Conservation (phyloP, 768 basidiomycete species). For the Termitomyces sp. region DNA sequence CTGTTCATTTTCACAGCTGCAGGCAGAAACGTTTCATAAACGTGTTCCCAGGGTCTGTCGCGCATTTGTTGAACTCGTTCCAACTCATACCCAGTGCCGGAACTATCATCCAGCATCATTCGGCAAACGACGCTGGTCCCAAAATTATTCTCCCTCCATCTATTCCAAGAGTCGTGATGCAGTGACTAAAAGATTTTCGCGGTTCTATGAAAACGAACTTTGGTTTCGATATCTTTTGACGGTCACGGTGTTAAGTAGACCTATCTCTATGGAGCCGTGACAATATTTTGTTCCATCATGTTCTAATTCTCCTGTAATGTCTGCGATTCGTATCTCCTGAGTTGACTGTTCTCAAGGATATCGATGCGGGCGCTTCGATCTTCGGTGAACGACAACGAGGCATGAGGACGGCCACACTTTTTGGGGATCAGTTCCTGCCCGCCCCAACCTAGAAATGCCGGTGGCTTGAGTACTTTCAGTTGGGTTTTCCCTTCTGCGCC, state of each 20-base stretch:
- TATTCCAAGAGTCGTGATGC: not conserved
- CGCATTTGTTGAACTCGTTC: too few species aligned
- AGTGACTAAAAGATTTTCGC: not conserved
- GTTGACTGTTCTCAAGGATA: not conserved
- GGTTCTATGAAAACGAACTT: conserved; percentile 2
- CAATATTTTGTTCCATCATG: not conserved
- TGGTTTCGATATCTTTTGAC: conserved; percentile 2
- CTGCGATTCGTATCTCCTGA: not conserved
- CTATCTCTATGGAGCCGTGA: conserved; percentile 3
- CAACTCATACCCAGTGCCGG: too few species aligned
- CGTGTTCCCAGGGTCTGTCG: too few species aligned
- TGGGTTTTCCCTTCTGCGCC: too few species aligned
- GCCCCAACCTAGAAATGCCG: not conserved
- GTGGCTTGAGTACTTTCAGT: not conserved
- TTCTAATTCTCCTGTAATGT: not conserved
- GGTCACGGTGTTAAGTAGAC: not conserved
- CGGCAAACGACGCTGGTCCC: not conserved
- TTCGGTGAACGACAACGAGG: not conserved
- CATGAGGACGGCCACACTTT: not conserved
- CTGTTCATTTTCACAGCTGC: too few species aligned
- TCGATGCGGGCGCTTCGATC: not conserved
- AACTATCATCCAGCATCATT: not conserved
- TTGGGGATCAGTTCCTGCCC: not conserved
- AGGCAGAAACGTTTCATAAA: too few species aligned
- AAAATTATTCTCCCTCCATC: not conserved